A percentile compares a stretch with the other conserved stretches of the same genome.
These are phyloP conservation scores for Colletotrichum caudatum DNA, from an alignment of 2,329 filamentous ascomycete species.

Conservation along the genomic window DNA sequence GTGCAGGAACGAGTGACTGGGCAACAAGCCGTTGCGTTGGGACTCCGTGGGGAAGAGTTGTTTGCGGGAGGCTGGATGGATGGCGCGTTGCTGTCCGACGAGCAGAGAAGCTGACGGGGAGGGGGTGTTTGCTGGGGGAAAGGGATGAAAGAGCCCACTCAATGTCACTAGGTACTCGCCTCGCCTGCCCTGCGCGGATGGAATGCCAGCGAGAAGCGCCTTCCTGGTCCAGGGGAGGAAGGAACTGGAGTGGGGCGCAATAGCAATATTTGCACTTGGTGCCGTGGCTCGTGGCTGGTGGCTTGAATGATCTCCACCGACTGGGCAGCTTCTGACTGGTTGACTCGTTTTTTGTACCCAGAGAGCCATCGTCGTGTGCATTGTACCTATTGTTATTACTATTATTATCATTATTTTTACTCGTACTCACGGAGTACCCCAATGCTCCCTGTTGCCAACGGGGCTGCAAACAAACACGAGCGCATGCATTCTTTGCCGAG, in stretches of 20 bases:
- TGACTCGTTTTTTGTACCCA: slow-evolving; percentile 6
- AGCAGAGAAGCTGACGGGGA: slow-evolving; percentile 29
- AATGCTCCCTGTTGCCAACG: neutral
- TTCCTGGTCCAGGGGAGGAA: slow-evolving; percentile 8
- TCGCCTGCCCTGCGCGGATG: no score
- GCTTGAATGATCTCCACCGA: slow-evolving; percentile 3
- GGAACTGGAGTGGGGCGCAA: slow-evolving; percentile 24
- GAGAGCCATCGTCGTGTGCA: slow-evolving; percentile 37
- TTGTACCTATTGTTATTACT: no score
- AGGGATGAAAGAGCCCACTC: slow-evolving; percentile 40
- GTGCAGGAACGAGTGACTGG: slow-evolving; percentile 35
- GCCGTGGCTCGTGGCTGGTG: slow-evolving; percentile 13
- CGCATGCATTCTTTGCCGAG: neutral
- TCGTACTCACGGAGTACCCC: no score
- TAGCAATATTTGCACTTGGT: slow-evolving; percentile 14
- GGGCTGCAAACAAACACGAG: slow-evolving; percentile 23
- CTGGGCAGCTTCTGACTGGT: slow-evolving; percentile 15
- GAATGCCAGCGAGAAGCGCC: slow-evolving; percentile 22
- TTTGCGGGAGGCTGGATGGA: slow-evolving; percentile 25
- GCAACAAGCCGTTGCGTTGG: slow-evolving; percentile 8
- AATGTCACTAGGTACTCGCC: neutral
- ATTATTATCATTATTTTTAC: no score
- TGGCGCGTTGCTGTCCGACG: slow-evolving; percentile 41
- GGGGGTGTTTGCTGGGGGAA: slow-evolving; percentile 47
- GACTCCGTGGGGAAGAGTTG: slow-evolving; percentile 8